phyloP scores from a whole-genome alignment of 345 rosid species.

The Hypericum perforatum region DNA sequence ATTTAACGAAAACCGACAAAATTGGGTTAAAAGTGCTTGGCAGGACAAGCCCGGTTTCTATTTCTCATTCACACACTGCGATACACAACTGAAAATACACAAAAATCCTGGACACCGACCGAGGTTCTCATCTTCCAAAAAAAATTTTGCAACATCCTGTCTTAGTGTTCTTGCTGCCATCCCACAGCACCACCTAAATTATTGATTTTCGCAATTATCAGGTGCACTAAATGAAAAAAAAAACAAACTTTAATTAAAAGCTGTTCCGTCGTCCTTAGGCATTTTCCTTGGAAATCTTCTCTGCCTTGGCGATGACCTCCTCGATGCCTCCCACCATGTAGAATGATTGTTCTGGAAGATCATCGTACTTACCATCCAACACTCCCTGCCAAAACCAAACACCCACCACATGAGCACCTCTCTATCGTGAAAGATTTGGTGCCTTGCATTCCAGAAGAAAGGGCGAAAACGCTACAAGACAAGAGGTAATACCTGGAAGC shows the following conservation, averaged over 20 bases:
- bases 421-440: neutral
- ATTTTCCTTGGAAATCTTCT: constrained; percentile 65
- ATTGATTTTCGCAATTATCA: neutral
- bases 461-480: neutral
- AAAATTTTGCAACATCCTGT: neutral
- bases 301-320: constrained; percentile 78
- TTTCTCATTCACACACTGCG: constrained; percentile 15
- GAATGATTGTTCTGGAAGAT: constrained; percentile 19
- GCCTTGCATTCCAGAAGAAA: neutral
- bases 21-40: constrained; percentile 1
- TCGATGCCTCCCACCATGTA: constrained; percentile 23
- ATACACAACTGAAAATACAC: constrained; percentile 6
- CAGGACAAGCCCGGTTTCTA: constrained; percentile 9
- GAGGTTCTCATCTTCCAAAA: too few relatives aligned
- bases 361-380: constrained; percentile 79
- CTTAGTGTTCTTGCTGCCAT: constrained; percentile 5
- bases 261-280: neutral
- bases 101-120: too few relatives aligned
- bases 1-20: constrained; percentile 4
- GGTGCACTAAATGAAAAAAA: constrained; percentile 4
- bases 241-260: neutral
- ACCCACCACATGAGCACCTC: neutral
- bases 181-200: constrained; percentile 1
- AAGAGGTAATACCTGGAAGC: constrained; percentile 69
- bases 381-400: constrained; percentile 43